phyloP scores from a whole-genome alignment of 2,329 filamentous ascomycete genomes.

The Calonectria multiphialidica region DNA sequence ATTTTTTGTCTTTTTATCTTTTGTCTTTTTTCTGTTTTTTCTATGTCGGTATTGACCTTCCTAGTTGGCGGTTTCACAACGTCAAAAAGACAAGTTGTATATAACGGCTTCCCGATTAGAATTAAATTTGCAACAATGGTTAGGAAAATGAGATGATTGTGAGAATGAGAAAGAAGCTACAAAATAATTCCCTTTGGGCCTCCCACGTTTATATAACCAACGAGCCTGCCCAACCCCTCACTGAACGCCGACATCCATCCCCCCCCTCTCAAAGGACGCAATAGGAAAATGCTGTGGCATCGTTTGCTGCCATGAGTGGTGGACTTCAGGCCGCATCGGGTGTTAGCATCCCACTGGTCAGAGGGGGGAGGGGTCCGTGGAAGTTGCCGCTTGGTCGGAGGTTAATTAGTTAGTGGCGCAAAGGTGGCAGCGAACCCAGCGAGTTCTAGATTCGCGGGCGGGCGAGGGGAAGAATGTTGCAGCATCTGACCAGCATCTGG shows the following conservation, averaged over 20 bases:
- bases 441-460: background rate
- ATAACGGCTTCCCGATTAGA: background rate
- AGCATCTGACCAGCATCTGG: background rate
- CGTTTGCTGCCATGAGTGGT: background rate
- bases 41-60: background rate
- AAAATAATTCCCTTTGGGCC: too few species aligned
- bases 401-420: background rate
- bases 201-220: background rate
- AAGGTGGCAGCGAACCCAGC: background rate
- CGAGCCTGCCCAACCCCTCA: background rate
- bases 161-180: too few species aligned
- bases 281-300: background rate
- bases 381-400: conserved; percentile 7
- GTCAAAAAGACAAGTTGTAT: too few species aligned
- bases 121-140: background rate
- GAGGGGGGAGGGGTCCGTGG: background rate
- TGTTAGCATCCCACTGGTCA: background rate
- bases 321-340: background rate
- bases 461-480: background rate
- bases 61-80: too few species aligned
- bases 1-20: background rate
- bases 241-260: background rate
- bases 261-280: background rate
- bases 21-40: background rate
- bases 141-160: too few species aligned